Evolutionary conservation across 768 basidiomycete species (phyloP).

Genomic region (Termitomyces sp.): DNA sequence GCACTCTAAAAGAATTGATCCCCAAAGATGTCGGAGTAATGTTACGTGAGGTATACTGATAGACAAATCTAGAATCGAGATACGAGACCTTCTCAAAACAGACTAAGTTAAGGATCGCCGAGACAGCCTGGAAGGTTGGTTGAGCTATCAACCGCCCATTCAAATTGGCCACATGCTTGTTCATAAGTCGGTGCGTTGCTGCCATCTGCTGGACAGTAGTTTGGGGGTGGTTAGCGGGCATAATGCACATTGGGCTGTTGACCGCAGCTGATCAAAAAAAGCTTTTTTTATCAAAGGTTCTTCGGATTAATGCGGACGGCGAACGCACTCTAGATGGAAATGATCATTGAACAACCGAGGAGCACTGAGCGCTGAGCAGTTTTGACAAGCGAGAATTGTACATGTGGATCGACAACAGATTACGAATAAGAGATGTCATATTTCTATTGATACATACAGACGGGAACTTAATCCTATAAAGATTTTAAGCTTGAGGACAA

Average conservation of each 20-base stretch:
- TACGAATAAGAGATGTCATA: neutral
- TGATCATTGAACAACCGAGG: neutral
- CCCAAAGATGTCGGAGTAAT: neutral
- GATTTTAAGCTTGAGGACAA: slow-evolving; percentile 10
- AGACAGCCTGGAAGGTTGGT: neutral
- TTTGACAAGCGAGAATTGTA: neutral
- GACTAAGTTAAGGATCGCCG: neutral
- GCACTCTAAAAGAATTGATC: neutral
- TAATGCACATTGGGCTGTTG: neutral
- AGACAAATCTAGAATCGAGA: neutral
- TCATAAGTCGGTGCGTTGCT: neutral
- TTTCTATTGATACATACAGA: slow-evolving; percentile 9
- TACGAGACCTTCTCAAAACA: neutral
- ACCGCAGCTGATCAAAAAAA: neutral
- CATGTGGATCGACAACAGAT: neutral
- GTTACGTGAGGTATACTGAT: neutral
- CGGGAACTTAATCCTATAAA: slow-evolving; percentile 33
- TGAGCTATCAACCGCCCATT: neutral
- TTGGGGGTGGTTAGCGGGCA: too few species aligned
- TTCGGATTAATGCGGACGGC: neutral
- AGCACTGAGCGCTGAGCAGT: neutral
- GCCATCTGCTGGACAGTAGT: neutral
- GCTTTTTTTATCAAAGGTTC: too few species aligned
- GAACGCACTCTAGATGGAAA: neutral
- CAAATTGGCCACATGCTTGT: neutral